Evolutionary conservation across 164 flowering plant genomes (phyloP).

Genomic region (Liquidambar formosana): DNA sequence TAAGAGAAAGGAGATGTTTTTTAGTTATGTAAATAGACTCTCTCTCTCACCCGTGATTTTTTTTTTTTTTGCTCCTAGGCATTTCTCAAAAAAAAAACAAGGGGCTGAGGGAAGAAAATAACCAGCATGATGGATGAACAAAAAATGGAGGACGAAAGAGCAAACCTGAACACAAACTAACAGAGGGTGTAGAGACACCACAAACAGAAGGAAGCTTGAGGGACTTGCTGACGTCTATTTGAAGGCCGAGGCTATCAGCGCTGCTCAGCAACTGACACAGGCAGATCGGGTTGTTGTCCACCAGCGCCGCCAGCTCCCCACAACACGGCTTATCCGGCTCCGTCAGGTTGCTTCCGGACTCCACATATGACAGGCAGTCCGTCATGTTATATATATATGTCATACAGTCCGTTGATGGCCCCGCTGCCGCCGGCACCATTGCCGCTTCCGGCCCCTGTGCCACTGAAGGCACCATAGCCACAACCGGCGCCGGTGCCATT

Average conservation of each 20-base stretch:
- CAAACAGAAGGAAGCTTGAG: conserved; percentile 61
- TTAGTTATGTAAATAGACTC: no score
- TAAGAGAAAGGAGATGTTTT: no score
- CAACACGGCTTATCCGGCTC: conserved; percentile 65
- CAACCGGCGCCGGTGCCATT: conserved; percentile 12
- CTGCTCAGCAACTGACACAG: conserved; percentile 57
- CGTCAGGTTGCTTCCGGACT: conserved; percentile 51
- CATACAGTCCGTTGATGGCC: conserved; percentile 34
- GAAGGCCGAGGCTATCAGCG: conserved; percentile 25
- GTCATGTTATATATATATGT: conserved; percentile 38
- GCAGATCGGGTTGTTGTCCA: conserved; percentile 55
- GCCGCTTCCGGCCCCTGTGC: conserved; percentile 5
- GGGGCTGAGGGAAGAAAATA: no score
- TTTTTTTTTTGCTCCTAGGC: no score
- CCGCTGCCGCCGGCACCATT: conserved; percentile 6
- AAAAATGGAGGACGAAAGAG: no score
- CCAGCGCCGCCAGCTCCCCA: conserved; percentile 55
- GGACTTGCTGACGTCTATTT: conserved; percentile 41
- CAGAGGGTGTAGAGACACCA: conserved; percentile 42
- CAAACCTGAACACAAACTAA: conserved; percentile 46
- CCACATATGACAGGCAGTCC: conserved; percentile 60
- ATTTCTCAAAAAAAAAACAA: no score
- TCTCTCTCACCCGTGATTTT: no score
- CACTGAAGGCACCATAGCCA: not conserved
- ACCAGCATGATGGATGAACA: no score